Percentiles rank a stretch among this genome's conserved stretches.
These are phyloP conservation scores for Dendrobium chrysotoxum DNA, from an alignment of 106 monocot genomes.

Conservation along the genomic window DNA sequence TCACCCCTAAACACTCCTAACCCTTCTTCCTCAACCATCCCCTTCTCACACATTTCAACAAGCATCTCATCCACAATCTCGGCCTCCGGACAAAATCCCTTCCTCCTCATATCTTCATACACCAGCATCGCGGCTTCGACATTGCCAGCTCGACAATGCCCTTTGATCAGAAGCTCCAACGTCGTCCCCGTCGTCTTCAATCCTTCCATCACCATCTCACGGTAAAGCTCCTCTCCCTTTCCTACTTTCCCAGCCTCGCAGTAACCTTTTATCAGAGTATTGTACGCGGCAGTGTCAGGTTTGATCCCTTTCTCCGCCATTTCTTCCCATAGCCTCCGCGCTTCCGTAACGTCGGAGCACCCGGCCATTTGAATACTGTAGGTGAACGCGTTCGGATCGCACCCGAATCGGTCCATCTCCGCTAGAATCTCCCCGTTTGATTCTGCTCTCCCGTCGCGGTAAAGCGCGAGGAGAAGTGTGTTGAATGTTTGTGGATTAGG, in stretches of 20 bases:
- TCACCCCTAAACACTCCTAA: slow-evolving; percentile 45
- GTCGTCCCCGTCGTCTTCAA: slow-evolving; percentile 36
- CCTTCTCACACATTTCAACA: slow-evolving; percentile 31
- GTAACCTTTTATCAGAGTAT: slow-evolving; percentile 55
- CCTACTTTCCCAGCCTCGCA: slow-evolving; percentile 28
- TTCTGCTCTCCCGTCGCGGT: slow-evolving; percentile 38
- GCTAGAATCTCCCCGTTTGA: slow-evolving; percentile 11
- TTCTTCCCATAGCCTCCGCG: slow-evolving; percentile 36
- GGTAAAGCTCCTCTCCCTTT: slow-evolving; percentile 45
- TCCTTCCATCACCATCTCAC: slow-evolving; percentile 39
- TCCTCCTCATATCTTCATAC: slow-evolving; percentile 39
- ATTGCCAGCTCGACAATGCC: slow-evolving; percentile 26
- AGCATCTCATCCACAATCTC: slow-evolving; percentile 33
- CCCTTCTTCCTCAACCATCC: slow-evolving; percentile 45
- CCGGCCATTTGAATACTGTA: slow-evolving; percentile 56
- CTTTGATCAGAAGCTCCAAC: slow-evolving; percentile 31
- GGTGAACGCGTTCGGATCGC: slow-evolving; percentile 40
- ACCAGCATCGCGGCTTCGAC: slow-evolving; percentile 26
- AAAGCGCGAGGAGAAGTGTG: slow-evolving; percentile 38
- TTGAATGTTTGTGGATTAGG: slow-evolving; percentile 45
- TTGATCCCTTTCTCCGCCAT: slow-evolving; percentile 35
- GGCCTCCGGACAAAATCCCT: slow-evolving; percentile 24
- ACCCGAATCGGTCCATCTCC: slow-evolving; percentile 43
- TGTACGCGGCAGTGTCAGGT: slow-evolving; percentile 43
- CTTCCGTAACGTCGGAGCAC: slow-evolving; percentile 40